These are phyloP conservation scores for Solanum bukasovii DNA, from an alignment of 257 asterid species.

Conservation along the genomic window DNA sequence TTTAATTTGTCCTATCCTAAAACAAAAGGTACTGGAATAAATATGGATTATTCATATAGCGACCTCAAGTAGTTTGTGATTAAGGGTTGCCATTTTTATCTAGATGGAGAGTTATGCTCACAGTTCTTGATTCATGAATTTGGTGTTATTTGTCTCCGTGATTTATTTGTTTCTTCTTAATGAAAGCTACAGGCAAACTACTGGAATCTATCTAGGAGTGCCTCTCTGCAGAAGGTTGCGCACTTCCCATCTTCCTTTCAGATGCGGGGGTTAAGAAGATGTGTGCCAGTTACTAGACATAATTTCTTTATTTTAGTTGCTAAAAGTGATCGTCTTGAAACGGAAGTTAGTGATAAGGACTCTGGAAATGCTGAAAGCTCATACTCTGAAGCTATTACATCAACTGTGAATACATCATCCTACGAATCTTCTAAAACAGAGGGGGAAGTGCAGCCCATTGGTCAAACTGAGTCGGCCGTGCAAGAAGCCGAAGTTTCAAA, in stretches of 20 bases:
- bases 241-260: conserved; percentile 13
- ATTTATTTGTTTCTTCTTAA: background rate
- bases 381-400: background rate
- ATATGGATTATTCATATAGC: background rate
- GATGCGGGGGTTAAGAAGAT: conserved; percentile 10
- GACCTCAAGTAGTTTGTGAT: background rate
- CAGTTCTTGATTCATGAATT: background rate
- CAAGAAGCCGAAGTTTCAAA: background rate
- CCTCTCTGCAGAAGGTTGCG: conserved; percentile 14
- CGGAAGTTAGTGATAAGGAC: background rate
- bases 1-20: background rate
- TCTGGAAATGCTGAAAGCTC: background rate
- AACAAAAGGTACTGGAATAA: background rate
- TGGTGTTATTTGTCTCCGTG: background rate
- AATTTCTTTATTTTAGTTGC: conserved; percentile 26
- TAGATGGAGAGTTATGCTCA: background rate
- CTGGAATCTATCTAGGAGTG: conserved; percentile 24
- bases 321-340: background rate
- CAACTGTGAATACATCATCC: background rate
- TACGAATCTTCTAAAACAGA: background rate
- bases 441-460: background rate
- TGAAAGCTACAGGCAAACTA: conserved; percentile 30
- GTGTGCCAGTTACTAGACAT: conserved; percentile 10
- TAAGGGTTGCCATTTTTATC: background rate
- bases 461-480: background rate